Evolutionary conservation across 805 yeast species (phyloP).

Genomic region (Starmerella asiatica): DNA sequence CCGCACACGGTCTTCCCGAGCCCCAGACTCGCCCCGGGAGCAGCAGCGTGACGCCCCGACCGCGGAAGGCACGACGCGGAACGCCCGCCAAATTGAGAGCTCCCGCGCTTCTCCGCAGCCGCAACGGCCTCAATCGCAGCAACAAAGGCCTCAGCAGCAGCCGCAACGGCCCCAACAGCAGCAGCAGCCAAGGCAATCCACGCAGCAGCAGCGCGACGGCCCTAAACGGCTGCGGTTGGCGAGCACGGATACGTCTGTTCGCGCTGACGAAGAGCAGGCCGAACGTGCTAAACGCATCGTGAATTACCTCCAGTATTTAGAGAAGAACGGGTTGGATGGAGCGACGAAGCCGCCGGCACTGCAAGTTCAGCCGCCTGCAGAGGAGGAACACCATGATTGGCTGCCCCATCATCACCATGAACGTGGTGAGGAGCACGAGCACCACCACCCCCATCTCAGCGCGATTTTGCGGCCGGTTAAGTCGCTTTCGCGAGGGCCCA

Average conservation of each 20-base stretch:
- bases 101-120: not conserved
- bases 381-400: not conserved
- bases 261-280: conserved; percentile 10
- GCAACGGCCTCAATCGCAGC: not conserved
- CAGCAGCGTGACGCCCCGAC: not conserved
- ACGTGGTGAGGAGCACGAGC: not conserved
- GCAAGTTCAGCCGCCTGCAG: not conserved
- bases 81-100: not conserved
- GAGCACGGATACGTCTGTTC: conserved; percentile 13
- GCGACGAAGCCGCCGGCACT: not conserved
- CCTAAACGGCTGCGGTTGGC: conserved; percentile 11
- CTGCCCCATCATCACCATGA: not conserved
- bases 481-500: not conserved
- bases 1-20: conserved; percentile 2
- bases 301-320: conserved; percentile 2
- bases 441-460: not conserved
- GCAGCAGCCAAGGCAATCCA: conserved; percentile 4
- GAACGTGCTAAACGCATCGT: conserved; percentile 14
- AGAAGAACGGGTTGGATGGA: not conserved
- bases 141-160: not conserved
- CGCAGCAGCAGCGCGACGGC: conserved; percentile 2
- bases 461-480: not conserved
- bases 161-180: conserved; percentile 1
- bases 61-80: no score
- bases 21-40: not conserved